Evolutionary conservation across 2,329 filamentous ascomycete species (phyloP).

Genomic region (Pyrenophora seminiperda): DNA sequence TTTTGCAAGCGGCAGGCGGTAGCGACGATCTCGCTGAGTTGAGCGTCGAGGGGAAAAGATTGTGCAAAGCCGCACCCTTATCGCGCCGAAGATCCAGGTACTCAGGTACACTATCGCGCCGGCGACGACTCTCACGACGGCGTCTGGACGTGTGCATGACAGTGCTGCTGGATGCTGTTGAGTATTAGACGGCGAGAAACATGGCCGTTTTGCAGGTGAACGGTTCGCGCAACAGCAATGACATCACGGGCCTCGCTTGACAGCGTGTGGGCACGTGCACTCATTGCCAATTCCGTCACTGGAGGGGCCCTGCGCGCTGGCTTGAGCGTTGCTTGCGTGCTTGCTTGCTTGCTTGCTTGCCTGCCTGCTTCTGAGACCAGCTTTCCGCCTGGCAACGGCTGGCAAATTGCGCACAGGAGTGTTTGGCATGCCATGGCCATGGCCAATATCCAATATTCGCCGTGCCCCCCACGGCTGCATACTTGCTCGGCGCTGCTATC

Average conservation of each 20-base stretch:
- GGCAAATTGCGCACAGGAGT: constrained; percentile 21
- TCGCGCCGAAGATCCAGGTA: constrained; percentile 31
- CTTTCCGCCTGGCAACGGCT: constrained; percentile 22
- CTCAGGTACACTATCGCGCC: no score
- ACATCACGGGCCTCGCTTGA: constrained; percentile 22
- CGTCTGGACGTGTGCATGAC: neutral
- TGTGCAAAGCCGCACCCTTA: constrained; percentile 18
- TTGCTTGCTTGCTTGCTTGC: constrained; percentile 11
- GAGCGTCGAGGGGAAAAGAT: constrained; percentile 23
- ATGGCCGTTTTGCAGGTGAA: constrained; percentile 10
- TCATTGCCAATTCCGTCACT: constrained; percentile 4
- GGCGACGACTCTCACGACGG: neutral
- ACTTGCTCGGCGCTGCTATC: constrained; percentile 8
- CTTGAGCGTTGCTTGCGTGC: constrained; percentile 18
- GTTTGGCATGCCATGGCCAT: constrained; percentile 9
- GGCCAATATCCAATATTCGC: neutral
- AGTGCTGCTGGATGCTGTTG: neutral
- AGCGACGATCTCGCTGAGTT: constrained; percentile 28
- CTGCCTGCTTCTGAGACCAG: constrained; percentile 17
- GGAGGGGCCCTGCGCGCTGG: constrained; percentile 13
- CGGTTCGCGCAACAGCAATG: constrained; percentile 14
- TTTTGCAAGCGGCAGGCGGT: constrained; percentile 31
- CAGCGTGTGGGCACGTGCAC: constrained; percentile 12
- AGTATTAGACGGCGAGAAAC: neutral
- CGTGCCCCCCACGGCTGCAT: constrained; percentile 10